A percentile compares a stretch with the other conserved stretches of the same genome.
Conservation (phyloP, 805 yeast genomes). For the Kuraishia piskuri region DNA sequence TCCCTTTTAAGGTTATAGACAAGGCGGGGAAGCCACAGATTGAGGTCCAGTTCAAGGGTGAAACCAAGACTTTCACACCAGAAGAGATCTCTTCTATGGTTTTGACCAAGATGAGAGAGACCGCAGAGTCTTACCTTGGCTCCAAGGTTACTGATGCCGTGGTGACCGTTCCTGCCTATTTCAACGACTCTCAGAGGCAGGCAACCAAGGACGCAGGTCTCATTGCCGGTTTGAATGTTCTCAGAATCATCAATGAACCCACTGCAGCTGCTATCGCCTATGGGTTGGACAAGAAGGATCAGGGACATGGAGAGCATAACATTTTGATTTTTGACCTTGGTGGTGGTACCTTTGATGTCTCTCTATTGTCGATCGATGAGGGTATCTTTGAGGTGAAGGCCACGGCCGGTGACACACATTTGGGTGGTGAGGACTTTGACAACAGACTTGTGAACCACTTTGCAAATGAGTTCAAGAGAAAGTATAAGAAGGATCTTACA, state of each 20-base stretch:
- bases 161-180: constrained; percentile 94
- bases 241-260: constrained; percentile 94
- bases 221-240: constrained; percentile 91
- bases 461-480: constrained; percentile 94
- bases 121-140: constrained; percentile 87
- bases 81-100: constrained; percentile 96
- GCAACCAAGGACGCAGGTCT: constrained; percentile 97
- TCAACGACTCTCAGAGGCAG: constrained; percentile 97
- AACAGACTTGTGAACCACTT: constrained; percentile 92
- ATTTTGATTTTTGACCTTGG: constrained; percentile 91
- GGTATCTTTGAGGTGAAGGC: constrained; percentile 97
- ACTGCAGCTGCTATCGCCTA: constrained; percentile 97
- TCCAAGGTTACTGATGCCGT: constrained; percentile 82
- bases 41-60: constrained; percentile 77
- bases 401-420: constrained; percentile 84
- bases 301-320: constrained; percentile 62
- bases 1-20: constrained; percentile 76
- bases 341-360: constrained; percentile 98
- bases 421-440: constrained; percentile 99
- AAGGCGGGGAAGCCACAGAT: constrained; percentile 76
- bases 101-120: constrained; percentile 78
- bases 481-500: constrained; percentile 90
- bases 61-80: constrained; percentile 81
- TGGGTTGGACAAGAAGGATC: constrained; percentile 75
- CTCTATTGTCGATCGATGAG: constrained; percentile 83